These are phyloP conservation scores for Diplogelasinospora grovesii DNA, from an alignment of 495 filamentous ascomycete species.

Conservation along the genomic window DNA sequence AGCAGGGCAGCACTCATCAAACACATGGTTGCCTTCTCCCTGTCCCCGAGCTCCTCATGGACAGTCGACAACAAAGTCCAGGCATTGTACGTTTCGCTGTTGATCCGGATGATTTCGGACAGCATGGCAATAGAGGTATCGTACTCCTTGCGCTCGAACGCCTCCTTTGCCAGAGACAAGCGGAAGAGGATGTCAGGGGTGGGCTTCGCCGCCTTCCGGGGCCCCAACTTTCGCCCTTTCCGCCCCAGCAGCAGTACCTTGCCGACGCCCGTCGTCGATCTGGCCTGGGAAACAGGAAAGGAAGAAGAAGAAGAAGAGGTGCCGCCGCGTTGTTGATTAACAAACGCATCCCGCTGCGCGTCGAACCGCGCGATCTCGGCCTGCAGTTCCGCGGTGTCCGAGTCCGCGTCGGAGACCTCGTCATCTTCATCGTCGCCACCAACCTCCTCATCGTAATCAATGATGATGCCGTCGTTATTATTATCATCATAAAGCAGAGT, in stretches of 20 bases:
- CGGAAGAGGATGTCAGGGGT: slow-evolving; percentile 67
- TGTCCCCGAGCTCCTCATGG: slow-evolving; percentile 59
- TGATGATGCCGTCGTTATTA: slow-evolving; percentile 4
- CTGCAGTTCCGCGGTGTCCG: slow-evolving; percentile 30
- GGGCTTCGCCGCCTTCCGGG: slow-evolving; percentile 66
- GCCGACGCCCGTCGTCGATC: background rate
- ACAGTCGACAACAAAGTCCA: slow-evolving; percentile 72
- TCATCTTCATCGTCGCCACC: slow-evolving; percentile 12
- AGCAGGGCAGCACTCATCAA: slow-evolving; percentile 67
- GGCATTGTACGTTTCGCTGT: slow-evolving; percentile 75
- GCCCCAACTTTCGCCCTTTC: slow-evolving; percentile 35
- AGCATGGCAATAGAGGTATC: slow-evolving; percentile 56
- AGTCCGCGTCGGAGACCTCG: slow-evolving; percentile 33
- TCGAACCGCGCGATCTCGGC: slow-evolving; percentile 30
- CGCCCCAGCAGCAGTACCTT: background rate
- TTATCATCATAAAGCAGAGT: too few relatives aligned
- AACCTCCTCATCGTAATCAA: slow-evolving; percentile 5
- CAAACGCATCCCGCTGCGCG: slow-evolving; percentile 25
- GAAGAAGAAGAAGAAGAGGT: too few relatives aligned
- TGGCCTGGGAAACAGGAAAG: background rate
- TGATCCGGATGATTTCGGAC: slow-evolving; percentile 65
- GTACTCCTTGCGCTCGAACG: slow-evolving; percentile 61
- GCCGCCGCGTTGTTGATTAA: slow-evolving; percentile 23
- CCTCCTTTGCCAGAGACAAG: slow-evolving; percentile 61
- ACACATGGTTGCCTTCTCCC: slow-evolving; percentile 59